These are phyloP conservation scores for Penstemon davidsonii DNA, from an alignment of 257 asterid genomes.

Conservation along the genomic window DNA sequence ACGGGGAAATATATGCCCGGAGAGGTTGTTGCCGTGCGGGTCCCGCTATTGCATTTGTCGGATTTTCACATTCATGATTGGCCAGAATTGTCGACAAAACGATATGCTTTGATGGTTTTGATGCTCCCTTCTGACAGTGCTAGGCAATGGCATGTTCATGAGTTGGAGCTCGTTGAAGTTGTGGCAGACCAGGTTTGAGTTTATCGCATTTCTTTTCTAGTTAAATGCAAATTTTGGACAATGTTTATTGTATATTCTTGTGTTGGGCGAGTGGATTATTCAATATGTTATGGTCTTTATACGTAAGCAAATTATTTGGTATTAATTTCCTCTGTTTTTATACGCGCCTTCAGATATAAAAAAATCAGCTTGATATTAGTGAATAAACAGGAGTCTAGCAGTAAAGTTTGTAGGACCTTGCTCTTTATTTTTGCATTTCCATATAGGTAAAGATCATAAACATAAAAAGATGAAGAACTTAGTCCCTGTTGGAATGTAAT, in stretches of 20 bases:
- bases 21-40: slow-evolving; percentile 92
- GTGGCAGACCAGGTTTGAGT: slow-evolving; percentile 93
- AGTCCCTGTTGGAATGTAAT: too few species aligned
- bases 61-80: slow-evolving; percentile 90
- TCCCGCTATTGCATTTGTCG: slow-evolving; percentile 83
- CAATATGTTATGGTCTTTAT: too few species aligned
- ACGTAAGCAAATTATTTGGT: too few species aligned
- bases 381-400: too few species aligned
- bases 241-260: neutral
- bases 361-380: too few species aligned
- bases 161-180: slow-evolving; percentile 97
- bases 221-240: neutral
- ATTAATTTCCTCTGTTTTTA: too few species aligned
- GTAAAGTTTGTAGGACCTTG: too few species aligned
- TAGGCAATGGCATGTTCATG: slow-evolving; percentile 94
- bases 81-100: slow-evolving; percentile 91
- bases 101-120: slow-evolving; percentile 95
- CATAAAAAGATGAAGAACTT: too few species aligned
- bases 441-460: too few species aligned
- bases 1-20: slow-evolving; percentile 76
- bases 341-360: too few species aligned
- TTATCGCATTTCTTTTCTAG: slow-evolving; percentile 15
- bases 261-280: too few species aligned
- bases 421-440: too few species aligned
- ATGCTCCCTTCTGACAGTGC: slow-evolving; percentile 97